Evolutionary conservation across 805 yeast species (phyloP).

Genomic region (Ogataea pini): DNA sequence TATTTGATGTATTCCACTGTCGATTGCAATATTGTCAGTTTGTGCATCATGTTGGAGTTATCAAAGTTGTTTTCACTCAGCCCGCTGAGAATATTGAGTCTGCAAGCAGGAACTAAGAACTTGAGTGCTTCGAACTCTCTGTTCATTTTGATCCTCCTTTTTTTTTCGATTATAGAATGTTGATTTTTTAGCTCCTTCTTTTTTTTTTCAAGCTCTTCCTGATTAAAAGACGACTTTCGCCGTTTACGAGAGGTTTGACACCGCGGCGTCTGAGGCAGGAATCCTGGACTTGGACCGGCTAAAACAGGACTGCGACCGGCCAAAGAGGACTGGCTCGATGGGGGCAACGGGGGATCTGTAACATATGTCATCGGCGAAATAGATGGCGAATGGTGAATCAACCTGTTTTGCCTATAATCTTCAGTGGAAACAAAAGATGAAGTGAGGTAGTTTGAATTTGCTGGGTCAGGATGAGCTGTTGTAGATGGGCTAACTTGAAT

Average conservation of each 20-base stretch:
- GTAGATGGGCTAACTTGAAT: background rate
- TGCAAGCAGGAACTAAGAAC: slow-evolving; percentile 75
- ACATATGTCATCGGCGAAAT: slow-evolving; percentile 35
- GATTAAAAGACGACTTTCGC: slow-evolving; percentile 27
- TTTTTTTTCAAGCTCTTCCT: slow-evolving; percentile 41
- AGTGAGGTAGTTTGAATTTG: slow-evolving; percentile 32
- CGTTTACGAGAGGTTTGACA: slow-evolving; percentile 19
- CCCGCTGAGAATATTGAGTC: slow-evolving; percentile 43
- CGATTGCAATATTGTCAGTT: slow-evolving; percentile 77
- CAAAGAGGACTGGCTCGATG: background rate
- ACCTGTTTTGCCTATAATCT: slow-evolving; percentile 24
- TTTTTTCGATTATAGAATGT: slow-evolving; percentile 79
- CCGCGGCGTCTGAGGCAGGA: slow-evolving; percentile 1
- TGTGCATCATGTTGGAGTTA: slow-evolving; percentile 55
- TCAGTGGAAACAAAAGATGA: slow-evolving; percentile 33
- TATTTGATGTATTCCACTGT: slow-evolving; percentile 79
- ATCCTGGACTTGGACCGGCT: slow-evolving; percentile 1
- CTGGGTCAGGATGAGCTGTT: background rate
- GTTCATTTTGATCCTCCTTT: slow-evolving; percentile 76
- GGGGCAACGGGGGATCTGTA: slow-evolving; percentile 22
- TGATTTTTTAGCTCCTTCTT: slow-evolving; percentile 53
- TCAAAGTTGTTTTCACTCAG: slow-evolving; percentile 33
- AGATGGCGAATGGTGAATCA: slow-evolving; percentile 34
- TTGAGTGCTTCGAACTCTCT: slow-evolving; percentile 81
- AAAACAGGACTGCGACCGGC: background rate